Base-by-base conservation (phyloP, 83 land plant species). In the Picea abies region DNA sequence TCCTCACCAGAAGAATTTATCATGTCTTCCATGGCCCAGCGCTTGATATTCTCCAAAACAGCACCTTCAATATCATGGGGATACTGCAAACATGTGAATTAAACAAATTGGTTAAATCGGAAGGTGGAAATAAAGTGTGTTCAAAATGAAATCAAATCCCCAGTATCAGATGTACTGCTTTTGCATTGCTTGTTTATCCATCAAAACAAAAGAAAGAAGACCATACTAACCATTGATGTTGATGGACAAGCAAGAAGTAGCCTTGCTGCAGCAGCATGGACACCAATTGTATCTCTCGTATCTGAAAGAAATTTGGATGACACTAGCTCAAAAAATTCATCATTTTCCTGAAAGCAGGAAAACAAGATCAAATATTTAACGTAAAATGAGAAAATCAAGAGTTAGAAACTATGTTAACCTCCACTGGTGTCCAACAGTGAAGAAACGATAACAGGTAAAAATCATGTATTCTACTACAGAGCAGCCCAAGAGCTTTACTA, bases 21-120 rank as follows among this genome's bases (percentile, higher is more conserved):
- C 16, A 63, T 64, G 35, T 96, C 98, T 66, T 94, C 95, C 83
- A 92, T 90, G 20, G 91, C 96, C 98, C 98, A 94, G 8, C 65
- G 60, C 86, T 93, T 96, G 80, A 96, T 85, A 44, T 93, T 93
- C 17, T 89, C 90, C 69, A 94, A 82, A 65, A 96, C 96, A 63
- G 83, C 78, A 32, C 94, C 98, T 62, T 96, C 99, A 93, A 98
- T 93, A 68, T 86, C 90, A 85, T 96, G 93, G n/a, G 97, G 96
- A 93, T 94, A 93, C 99, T 96, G 95, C 83, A 85, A 26, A 84
- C 61, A 83, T 23, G 67, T 41, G 60, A 73, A 44, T 47, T 76
- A 35, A 78, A 47, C 37, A 83, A 16, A n/a, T 64, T 29, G 37
- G 23, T 20, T 20, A n/a, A 22, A 73, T 44, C 19, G 1, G 56